A percentile compares a stretch with the other conserved stretches of the same genome.
Conservation (phyloP, 768 basidiomycete genomes). For the Tricholoma saponaceum region DNA sequence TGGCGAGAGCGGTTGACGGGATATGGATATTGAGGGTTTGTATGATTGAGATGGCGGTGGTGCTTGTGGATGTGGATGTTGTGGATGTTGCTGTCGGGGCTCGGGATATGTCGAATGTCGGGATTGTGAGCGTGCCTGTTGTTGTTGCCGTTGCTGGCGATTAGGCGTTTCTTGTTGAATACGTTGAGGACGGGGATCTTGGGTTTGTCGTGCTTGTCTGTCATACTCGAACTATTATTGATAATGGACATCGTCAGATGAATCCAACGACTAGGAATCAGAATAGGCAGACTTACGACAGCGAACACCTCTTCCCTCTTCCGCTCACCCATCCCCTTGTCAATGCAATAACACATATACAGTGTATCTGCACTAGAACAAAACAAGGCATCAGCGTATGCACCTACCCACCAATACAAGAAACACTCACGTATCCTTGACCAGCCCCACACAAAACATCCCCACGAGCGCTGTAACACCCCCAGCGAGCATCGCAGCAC, state of each 20-base stretch:
- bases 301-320: conserved; percentile 39
- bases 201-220: conserved; percentile 11
- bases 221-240: conserved; percentile 31
- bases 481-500: conserved; percentile 73
- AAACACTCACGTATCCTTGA: conserved; percentile 56
- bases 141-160: conserved; percentile 10
- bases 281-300: conserved; percentile 25
- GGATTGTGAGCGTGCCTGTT: neutral
- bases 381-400: neutral
- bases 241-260: neutral
- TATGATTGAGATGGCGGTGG: conserved; percentile 8
- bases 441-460: conserved; percentile 76
- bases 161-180: conserved; percentile 1
- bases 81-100: conserved; percentile 9
- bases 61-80: conserved; percentile 6
- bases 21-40: conserved; percentile 19
- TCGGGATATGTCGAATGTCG: conserved; percentile 8
- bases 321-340: conserved; percentile 38
- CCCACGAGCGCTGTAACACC: conserved; percentile 79
- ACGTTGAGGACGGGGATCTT: neutral
- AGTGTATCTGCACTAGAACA: conserved; percentile 37
- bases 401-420: neutral
- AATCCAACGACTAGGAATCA: neutral
- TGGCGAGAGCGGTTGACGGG: conserved; percentile 22
- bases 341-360: conserved; percentile 48